Evolutionary conservation across 2,329 filamentous ascomycete genomes (phyloP), one percentile per base, ranked within the genome.

Genomic region (Neocatenulostroma microsporum): DNA sequence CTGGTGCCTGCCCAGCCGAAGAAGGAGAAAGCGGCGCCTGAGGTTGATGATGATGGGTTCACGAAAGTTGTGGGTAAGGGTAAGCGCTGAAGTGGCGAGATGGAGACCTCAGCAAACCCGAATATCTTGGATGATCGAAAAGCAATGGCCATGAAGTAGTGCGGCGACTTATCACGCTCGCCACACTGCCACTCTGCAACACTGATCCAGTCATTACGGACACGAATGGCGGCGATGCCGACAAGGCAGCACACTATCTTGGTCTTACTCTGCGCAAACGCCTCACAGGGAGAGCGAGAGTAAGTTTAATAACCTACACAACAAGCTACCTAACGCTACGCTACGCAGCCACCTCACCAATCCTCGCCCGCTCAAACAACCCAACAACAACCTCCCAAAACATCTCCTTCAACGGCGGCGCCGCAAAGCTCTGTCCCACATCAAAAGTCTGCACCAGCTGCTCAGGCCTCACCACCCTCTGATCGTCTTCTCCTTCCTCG

Each of bases 371-470:
- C 1, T 74, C 72, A 55, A 82, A 77, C 45, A 84, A 55, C 4
- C 67, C 74, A 10, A 81, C 73, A 10, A 81, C 73, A 25, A 89
- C 78, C 58, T 78, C 76, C 58, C 81, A 78, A 55, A 88, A 87
- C 64, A 85, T 73, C 44, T 86, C 82, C 58, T 82, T 77, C 15
- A 88, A 74, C 9, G 81, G 76, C 15, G 80, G 78, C 51, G 82
- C 72, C 1, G 80, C 78, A 53, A 82, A 82, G 3, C 78, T 73
- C 2, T 80, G 77, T 2, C 76, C 76, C 11, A 72, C 68, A 45
- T 86, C 80, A 46, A 88, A 86, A 24, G 88, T 73, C 34, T 77
- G 71, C 5, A 80, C 71, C 36, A 88, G 63, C 45, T 76, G 74
- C 53, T 87, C 79, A 32, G 79, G 74, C 27, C 78, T 68, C 13